Evolutionary conservation across 305 asterid genomes (phyloP).

Genomic region (Monarda citriodora): DNA sequence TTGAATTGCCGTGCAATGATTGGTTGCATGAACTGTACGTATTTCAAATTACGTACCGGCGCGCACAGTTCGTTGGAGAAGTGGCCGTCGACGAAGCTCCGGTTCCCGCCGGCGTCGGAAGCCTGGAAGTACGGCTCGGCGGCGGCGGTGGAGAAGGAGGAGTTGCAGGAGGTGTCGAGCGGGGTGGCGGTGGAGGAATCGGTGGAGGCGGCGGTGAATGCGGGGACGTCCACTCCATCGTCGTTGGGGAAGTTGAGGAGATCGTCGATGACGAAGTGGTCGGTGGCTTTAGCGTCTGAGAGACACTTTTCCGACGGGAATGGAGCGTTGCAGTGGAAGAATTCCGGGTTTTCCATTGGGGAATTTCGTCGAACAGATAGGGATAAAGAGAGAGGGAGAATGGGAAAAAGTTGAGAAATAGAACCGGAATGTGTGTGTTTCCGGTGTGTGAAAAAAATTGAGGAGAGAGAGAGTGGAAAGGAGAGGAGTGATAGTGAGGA

Average conservation of each 20-base stretch:
- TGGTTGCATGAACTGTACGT: conserved; percentile 14
- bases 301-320: conserved; percentile 38
- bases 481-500: conserved; percentile 42
- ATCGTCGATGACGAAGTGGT: conserved; percentile 73
- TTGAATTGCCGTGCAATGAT: conserved; percentile 2
- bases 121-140: conserved; percentile 31
- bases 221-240: conserved; percentile 36
- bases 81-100: conserved; percentile 38
- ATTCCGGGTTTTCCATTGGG: conserved; percentile 60
- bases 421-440: conserved; percentile 26
- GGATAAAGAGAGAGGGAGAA: neutral
- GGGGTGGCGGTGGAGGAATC: conserved; percentile 41
- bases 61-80: conserved; percentile 69
- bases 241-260: conserved; percentile 82
- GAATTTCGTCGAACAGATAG: neutral
- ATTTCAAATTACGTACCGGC: conserved; percentile 48
- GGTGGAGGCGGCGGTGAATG: conserved; percentile 25
- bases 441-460: conserved; percentile 10
- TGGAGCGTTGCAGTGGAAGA: conserved; percentile 41
- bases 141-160: conserved; percentile 38
- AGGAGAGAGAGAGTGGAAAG: conserved; percentile 20
- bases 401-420: neutral
- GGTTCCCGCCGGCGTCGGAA: conserved; percentile 25
- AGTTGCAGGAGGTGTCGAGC: conserved; percentile 50
- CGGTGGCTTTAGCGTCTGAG: conserved; percentile 40